Evolutionary conservation across 2,329 filamentous ascomycete species (phyloP).

Genomic region (Dendryphion nanum): DNA sequence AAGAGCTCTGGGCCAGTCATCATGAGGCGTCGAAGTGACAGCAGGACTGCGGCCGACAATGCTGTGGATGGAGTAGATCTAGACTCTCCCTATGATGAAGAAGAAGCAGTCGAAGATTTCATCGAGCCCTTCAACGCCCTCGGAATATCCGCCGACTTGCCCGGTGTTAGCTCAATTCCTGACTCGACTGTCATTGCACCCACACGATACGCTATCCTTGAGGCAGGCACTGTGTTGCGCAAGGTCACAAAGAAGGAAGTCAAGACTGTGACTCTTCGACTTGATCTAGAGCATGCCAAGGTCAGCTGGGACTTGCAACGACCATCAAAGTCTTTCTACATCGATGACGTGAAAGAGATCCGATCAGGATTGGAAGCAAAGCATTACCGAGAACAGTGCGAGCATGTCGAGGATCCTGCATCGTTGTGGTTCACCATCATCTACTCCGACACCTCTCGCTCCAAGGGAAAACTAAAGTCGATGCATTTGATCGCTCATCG

Average conservation of each 20-base stretch:
- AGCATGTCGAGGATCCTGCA: constrained; percentile 62
- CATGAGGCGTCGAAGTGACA: constrained; percentile 83
- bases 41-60: constrained; percentile 65
- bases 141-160: constrained; percentile 37
- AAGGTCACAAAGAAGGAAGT: constrained; percentile 85
- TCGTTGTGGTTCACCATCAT: constrained; percentile 85
- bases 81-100: constrained; percentile 58
- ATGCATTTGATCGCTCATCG: constrained; percentile 84
- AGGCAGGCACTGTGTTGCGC: constrained; percentile 72
- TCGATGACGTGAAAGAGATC: constrained; percentile 93
- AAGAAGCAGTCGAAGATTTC: constrained; percentile 49
- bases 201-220: constrained; percentile 72
- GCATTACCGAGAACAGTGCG: constrained; percentile 84
- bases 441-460: constrained; percentile 75
- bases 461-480: constrained; percentile 72
- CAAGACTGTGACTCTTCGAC: constrained; percentile 69
- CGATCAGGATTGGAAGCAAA: constrained; percentile 78
- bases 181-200: constrained; percentile 58
- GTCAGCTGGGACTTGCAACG: constrained; percentile 82
- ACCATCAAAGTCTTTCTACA: constrained; percentile 81
- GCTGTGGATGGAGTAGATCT: constrained; percentile 50
- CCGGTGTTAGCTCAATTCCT: constrained; percentile 37
- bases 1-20: constrained; percentile 87
- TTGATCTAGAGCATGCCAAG: constrained; percentile 81
- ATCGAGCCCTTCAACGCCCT: constrained; percentile 42